A percentile compares a stretch with the other conserved stretches of the same genome.
These are phyloP conservation scores for Populus pruinosa DNA, from an alignment of 345 rosid genomes.

Conservation along the genomic window DNA sequence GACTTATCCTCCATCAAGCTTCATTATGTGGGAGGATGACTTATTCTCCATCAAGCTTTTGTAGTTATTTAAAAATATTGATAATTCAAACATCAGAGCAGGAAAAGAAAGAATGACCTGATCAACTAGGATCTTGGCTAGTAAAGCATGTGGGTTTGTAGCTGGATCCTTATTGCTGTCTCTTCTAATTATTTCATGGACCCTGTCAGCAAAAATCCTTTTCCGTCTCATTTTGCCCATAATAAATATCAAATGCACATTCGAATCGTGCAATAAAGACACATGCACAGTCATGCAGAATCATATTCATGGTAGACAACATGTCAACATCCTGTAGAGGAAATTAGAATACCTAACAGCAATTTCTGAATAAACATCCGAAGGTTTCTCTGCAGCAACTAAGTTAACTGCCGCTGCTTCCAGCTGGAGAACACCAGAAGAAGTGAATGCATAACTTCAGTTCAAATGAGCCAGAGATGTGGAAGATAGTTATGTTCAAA, in stretches of 20 bases:
- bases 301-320: background rate
- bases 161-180: constrained; percentile 80
- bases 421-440: constrained; percentile 45
- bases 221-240: constrained; percentile 9
- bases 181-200: constrained; percentile 74
- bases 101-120: constrained; percentile 50
- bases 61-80: background rate
- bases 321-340: background rate
- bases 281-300: background rate
- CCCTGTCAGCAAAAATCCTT: constrained; percentile 43
- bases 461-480: constrained; percentile 11
- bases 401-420: constrained; percentile 98
- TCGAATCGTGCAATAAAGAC: background rate
- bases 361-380: constrained; percentile 95
- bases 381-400: constrained; percentile 74
- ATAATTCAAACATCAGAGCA: constrained; percentile 5
- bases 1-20: background rate
- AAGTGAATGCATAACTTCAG: constrained; percentile 9
- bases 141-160: constrained; percentile 58
- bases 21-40: background rate
- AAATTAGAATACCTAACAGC: constrained; percentile 61
- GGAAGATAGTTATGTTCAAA: background rate
- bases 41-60: background rate
- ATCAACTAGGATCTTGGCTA: constrained; percentile 74
- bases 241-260: background rate